Base-by-base conservation (phyloP, 768 basidiomycete genomes). In the Pleurotus tuoliensis region DNA sequence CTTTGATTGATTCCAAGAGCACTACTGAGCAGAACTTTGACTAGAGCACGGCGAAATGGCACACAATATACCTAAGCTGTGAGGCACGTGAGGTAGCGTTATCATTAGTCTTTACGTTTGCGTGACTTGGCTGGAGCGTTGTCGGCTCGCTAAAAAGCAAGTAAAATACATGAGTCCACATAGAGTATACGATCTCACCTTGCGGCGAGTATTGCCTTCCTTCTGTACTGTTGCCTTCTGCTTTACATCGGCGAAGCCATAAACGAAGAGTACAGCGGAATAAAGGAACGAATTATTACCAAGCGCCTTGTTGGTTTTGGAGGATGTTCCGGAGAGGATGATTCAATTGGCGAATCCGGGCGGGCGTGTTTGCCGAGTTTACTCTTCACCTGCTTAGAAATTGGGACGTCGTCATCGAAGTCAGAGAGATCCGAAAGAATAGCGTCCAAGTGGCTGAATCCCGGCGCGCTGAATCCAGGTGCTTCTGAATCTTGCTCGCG, bases 331-430 rank as follows among this genome's bases (percentile, higher is more conserved):
- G 49, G 30, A 13, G 13, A 40, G 6, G 12, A 34, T 24, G n/a
- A 38, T 37, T 50, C 47, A 24, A 44, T 39, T 13, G 59, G 59
- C 12, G 59, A 56, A 0, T 39, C 18, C n/a, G 48, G 13, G 20
- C 55, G 40, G 4, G 51, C 50, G 22, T 53, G 49, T 40, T 60
- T 60, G 13, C 56, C 59, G 6, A 55, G 44, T 13, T 15, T 18
- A 30, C n/a, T 18, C 16, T 15, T 43, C 39, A 43, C 22, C 13
- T 11, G 47, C 22, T 57, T 44, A 15, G 30, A 20, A 5, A 57
- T 12, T 6, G 59, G 59, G 18, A 56, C 47, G 24, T 60, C 59
- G 50, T 60, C 59, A 5, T 52, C 59, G 11, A 48, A 39, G 24
- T 60, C 59, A 16, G 38, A 37, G n/a, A 46, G 22, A 13, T 56